Base-by-base conservation (phyloP, 352 stramenopile genomes). In the Globisporangium perplexum region DNA sequence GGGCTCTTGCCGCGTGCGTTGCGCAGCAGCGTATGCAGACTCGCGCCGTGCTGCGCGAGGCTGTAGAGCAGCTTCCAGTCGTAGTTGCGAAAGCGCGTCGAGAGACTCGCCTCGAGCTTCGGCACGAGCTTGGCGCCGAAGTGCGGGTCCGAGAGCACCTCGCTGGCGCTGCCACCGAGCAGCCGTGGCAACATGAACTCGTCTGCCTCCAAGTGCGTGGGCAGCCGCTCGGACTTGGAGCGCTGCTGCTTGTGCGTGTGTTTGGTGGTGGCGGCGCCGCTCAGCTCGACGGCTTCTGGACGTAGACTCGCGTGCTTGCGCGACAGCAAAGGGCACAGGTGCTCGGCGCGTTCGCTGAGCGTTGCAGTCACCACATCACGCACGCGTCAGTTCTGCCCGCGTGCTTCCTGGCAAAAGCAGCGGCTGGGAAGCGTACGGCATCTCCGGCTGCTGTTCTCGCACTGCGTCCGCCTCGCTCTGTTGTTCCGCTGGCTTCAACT, bases 41-140 rank as follows among this genome's bases (percentile, higher is more conserved):
- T 88, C 38, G 71, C 81, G n/a, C 80, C 80, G 59, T 90, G 66
- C 59, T 88, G 74, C 7, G 68, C 55, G 5, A 85, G 60, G 38
- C 72, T 86, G 64, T 84, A 86, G 4, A 86, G 55, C 56, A 83
- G 41, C 33, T 77, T 68, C 80, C 80, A 90, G 59, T 90, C 76
- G 51, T 90, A 77, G 26, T 69, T 74, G 26, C 74, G 72, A 18
- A 70, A 67, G 38, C 63, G 67, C 36, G 54, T 60, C 20, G 77
- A 56, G n/a, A 90, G 55, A 30, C 66, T 82, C n/a, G 69, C 61
- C 20, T 88, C 73, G 7, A 90, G 62, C 50, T 85, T 72, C 4
- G 74, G 71, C 20, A 90, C 74, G n/a, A 91, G 66, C 33, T 55
- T 71, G 17, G 65, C 48, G 7, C 33, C 39, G 45, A 75, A 67